These are phyloP conservation scores for Sporisorium iseilematis-ciliati DNA, from an alignment of 1,284 basidiomycete species.

Conservation along the genomic window DNA sequence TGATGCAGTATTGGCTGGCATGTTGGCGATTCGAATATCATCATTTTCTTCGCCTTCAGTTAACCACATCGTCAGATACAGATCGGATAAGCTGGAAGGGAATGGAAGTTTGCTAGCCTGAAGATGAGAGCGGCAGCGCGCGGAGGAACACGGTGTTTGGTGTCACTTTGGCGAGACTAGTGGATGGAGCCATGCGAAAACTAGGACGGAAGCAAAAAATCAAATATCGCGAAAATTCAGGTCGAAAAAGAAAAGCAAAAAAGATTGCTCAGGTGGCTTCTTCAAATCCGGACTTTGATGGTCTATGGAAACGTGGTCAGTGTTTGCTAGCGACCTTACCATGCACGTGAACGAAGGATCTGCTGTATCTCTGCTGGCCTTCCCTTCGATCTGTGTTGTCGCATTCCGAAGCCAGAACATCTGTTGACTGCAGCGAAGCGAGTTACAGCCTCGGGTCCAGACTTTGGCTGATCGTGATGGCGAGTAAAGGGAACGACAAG, in stretches of 20 bases:
- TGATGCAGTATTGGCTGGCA: no score
- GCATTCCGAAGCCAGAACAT: not conserved
- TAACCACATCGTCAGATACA: no score
- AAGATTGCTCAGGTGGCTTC: no score
- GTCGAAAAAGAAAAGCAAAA: no score
- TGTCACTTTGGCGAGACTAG: conserved; percentile 1
- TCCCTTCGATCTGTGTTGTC: not conserved
- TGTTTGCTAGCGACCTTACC: no score
- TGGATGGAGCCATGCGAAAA: not conserved
- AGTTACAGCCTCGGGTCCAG: not conserved
- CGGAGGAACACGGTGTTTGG: not conserved
- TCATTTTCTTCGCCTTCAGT: no score
- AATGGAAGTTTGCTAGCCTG: not conserved
- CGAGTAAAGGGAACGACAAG: not conserved
- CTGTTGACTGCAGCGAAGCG: not conserved
- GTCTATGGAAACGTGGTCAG: no score
- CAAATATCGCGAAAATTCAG: not conserved
- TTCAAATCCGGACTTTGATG: no score
- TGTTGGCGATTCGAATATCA: no score
- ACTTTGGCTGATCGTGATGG: not conserved
- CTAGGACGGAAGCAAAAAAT: not conserved
- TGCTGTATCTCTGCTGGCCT: no score
- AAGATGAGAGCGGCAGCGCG: not conserved
- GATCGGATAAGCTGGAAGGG: no score
- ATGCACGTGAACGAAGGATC: no score